Evolutionary conservation across 441 rosid species (phyloP).

Genomic region (Erodium texanum): DNA sequence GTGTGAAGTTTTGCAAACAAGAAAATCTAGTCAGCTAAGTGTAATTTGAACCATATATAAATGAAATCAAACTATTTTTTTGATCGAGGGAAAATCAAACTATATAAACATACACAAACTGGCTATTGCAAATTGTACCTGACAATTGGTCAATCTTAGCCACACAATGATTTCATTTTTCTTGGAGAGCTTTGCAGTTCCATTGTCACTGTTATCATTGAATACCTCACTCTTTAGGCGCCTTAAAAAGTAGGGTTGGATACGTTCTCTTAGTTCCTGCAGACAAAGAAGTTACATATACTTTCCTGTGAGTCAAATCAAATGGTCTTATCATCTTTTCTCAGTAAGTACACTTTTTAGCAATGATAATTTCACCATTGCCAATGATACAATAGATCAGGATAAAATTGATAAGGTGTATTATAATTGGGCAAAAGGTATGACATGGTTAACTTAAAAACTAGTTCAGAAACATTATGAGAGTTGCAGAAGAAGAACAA

Average conservation of each 20-base stretch:
- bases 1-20: conserved; percentile 9
- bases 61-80: conserved; percentile 18
- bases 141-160: conserved; percentile 74
- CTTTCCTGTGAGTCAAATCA: too few relatives aligned
- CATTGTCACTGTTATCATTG: conserved; percentile 39
- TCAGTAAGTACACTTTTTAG: too few relatives aligned
- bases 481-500: neutral
- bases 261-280: conserved; percentile 78
- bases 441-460: too few relatives aligned
- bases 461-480: neutral
- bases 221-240: conserved; percentile 87
- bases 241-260: conserved; percentile 87
- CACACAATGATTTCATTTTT: conserved; percentile 89
- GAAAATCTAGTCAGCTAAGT: neutral
- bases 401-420: too few relatives aligned
- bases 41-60: neutral
- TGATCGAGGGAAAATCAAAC: neutral
- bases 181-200: conserved; percentile 57
- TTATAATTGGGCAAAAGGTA: too few relatives aligned
- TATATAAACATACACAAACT: neutral
- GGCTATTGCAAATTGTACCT: conserved; percentile 38
- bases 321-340: too few relatives aligned
- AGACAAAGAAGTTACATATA: too few relatives aligned
- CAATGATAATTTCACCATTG: too few relatives aligned
- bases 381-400: too few relatives aligned